A percentile compares a stretch with the other conserved stretches of the same genome.
phyloP scores from a whole-genome alignment of 345 rosid genomes.

The Trapa bicornis region DNA sequence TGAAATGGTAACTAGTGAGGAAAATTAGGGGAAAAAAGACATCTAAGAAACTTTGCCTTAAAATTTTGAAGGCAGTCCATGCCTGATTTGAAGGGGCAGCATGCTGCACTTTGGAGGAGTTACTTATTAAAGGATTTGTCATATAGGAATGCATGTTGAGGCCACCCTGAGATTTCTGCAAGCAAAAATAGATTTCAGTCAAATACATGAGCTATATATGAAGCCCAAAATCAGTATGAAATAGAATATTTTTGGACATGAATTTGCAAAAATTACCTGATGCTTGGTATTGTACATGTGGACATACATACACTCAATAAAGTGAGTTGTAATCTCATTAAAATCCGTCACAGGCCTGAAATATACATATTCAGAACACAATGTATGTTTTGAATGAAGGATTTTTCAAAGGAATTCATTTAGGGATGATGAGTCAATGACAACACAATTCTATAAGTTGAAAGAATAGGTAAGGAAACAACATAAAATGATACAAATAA shows the following conservation, averaged over 20 bases:
- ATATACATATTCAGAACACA: not conserved
- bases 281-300: constrained; percentile 61
- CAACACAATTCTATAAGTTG: not conserved
- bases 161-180: constrained; percentile 31
- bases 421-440: not conserved
- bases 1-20: constrained; percentile 12
- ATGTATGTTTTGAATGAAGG: not conserved
- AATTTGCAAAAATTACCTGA: constrained; percentile 40
- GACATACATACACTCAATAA: constrained; percentile 80
- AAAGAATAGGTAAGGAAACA: not conserved
- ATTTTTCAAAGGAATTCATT: not conserved
- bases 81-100: constrained; percentile 48
- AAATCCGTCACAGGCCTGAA: constrained; percentile 81
- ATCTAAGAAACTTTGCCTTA: constrained; percentile 1
- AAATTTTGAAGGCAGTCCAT: constrained; percentile 8
- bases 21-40: not conserved
- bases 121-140: constrained; percentile 33
- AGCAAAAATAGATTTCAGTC: constrained; percentile 4
- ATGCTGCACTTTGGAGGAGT: constrained; percentile 35
- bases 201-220: not conserved
- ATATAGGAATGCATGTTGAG: constrained; percentile 35
- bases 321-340: constrained; percentile 74
- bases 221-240: not conserved
- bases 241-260: constrained; percentile 6
- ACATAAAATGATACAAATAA: not conserved